Percentiles rank a stretch among this genome's conserved stretches.
These are phyloP conservation scores for Yarrowia galli DNA, from an alignment of 1,139 yeast species.

Conservation along the genomic window DNA sequence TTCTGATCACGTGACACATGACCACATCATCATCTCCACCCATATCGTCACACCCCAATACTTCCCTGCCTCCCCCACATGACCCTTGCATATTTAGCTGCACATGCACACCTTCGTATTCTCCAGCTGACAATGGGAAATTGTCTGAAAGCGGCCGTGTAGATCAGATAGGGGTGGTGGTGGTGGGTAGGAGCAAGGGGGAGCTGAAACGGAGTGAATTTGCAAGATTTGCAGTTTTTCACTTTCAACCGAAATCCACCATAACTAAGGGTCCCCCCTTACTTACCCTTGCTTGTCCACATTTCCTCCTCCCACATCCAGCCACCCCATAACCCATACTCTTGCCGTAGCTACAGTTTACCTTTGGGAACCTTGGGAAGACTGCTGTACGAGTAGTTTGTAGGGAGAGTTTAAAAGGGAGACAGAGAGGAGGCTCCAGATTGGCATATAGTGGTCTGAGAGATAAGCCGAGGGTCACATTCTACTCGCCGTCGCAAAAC, in stretches of 20 bases:
- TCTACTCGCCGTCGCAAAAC: fast-evolving
- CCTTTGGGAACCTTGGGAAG: not conserved
- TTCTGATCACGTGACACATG: too few relatives aligned
- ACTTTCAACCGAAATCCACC: too few relatives aligned
- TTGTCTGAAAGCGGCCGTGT: not conserved
- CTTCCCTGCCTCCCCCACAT: not conserved
- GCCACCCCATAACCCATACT: not conserved
- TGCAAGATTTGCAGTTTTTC: too few relatives aligned
- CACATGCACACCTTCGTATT: not conserved
- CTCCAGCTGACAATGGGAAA: not conserved
- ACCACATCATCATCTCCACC: not conserved
- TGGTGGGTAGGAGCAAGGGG: not conserved
- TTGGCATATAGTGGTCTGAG: not conserved
- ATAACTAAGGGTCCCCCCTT: too few relatives aligned
- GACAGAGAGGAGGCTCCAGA: not conserved
- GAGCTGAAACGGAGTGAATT: too few relatives aligned
- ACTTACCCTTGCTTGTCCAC: not conserved
- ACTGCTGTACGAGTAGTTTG: not conserved
- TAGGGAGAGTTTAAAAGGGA: not conserved
- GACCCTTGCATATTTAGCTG: not conserved
- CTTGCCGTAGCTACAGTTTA: not conserved
- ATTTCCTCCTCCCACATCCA: too few relatives aligned
- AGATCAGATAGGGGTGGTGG: not conserved
- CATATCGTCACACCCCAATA: too few relatives aligned
- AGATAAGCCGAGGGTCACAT: too few relatives aligned